Evolutionary conservation across 1,139 yeast genomes (phyloP).

Genomic region (Citeromyces hawaiiensis): DNA sequence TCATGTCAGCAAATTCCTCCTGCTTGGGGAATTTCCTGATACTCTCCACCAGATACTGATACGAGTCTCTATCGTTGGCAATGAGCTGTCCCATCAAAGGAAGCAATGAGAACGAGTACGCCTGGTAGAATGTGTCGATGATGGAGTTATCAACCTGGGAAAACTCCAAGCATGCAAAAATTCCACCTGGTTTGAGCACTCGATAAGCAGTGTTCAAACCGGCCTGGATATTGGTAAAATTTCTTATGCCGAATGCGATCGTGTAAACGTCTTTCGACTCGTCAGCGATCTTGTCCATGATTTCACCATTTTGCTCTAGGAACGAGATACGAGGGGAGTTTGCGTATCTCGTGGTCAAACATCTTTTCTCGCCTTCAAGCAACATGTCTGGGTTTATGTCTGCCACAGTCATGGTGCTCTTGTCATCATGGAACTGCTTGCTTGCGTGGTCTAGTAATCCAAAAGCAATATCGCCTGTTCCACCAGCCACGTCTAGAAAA

Average conservation of each 20-base stretch:
- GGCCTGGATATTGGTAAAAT: slow-evolving; percentile 87
- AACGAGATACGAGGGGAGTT: slow-evolving; percentile 54
- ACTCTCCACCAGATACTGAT: slow-evolving; percentile 90
- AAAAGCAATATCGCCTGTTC: slow-evolving; percentile 97
- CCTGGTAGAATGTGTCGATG: slow-evolving; percentile 65
- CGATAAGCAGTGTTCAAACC: slow-evolving; percentile 91
- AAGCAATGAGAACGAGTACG: slow-evolving; percentile 76
- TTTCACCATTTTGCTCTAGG: slow-evolving; percentile 87
- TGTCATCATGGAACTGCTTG: slow-evolving; percentile 57
- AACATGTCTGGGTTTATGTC: slow-evolving; percentile 97
- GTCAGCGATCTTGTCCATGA: slow-evolving; percentile 69
- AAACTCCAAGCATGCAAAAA: slow-evolving; percentile 91
- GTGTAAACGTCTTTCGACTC: slow-evolving; percentile 92
- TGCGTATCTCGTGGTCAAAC: slow-evolving; percentile 31
- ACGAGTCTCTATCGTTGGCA: slow-evolving; percentile 90
- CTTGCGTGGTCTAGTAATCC: slow-evolving; percentile 89
- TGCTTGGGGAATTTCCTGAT: slow-evolving; percentile 86
- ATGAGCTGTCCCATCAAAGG: slow-evolving; percentile 94
- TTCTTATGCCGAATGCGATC: slow-evolving; percentile 93
- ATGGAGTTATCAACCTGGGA: slow-evolving; percentile 79
- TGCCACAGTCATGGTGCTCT: slow-evolving; percentile 77
- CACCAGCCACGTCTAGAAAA: slow-evolving; percentile 96
- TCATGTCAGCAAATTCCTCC: slow-evolving; percentile 84
- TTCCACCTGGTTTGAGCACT: slow-evolving; percentile 96
- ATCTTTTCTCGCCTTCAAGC: slow-evolving; percentile 76